Percentiles rank a stretch among this genome's conserved stretches.
phyloP scores from a whole-genome alignment of 306 rosid genomes.

The Corylus americana region DNA sequence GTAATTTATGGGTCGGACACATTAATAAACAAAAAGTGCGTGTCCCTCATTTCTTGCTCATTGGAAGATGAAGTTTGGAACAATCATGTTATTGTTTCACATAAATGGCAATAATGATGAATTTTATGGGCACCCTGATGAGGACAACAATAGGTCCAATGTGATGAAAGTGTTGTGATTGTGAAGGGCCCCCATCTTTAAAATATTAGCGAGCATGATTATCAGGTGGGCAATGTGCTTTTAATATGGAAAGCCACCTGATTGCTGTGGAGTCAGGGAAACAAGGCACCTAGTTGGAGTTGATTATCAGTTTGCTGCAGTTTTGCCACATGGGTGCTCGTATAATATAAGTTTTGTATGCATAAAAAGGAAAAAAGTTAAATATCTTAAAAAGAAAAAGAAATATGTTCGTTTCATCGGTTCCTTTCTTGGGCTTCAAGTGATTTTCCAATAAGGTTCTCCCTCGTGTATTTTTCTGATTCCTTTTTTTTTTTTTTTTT shows the following conservation, averaged over 20 bases:
- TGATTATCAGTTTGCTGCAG: not conserved
- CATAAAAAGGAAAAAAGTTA: not conserved
- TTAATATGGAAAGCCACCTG: not conserved
- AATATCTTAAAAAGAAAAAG: not conserved
- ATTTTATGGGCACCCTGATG: too few relatives aligned
- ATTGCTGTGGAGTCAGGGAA: not conserved
- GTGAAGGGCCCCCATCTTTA: too few relatives aligned
- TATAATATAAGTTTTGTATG: constrained; percentile 25
- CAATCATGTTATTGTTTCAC: too few relatives aligned
- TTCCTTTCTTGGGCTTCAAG: constrained; percentile 49
- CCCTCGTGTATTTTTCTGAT: not conserved
- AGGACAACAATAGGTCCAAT: too few relatives aligned
- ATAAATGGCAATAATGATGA: too few relatives aligned
- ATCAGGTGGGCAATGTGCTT: not conserved
- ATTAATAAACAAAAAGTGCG: too few relatives aligned
- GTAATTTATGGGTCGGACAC: too few relatives aligned
- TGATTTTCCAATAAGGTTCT: constrained; percentile 26
- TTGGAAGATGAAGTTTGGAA: too few relatives aligned
- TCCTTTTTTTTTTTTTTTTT: not conserved
- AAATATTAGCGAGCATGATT: not conserved
- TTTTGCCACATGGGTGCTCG: constrained; percentile 27
- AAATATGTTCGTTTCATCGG: not conserved
- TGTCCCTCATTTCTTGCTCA: too few relatives aligned
- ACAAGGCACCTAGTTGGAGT: not conserved
- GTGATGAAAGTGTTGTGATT: too few relatives aligned